These are phyloP conservation scores for Pseudoscleropodium purum DNA, from an alignment of 225 moss, liverwort and hornwort species.

Conservation along the genomic window DNA sequence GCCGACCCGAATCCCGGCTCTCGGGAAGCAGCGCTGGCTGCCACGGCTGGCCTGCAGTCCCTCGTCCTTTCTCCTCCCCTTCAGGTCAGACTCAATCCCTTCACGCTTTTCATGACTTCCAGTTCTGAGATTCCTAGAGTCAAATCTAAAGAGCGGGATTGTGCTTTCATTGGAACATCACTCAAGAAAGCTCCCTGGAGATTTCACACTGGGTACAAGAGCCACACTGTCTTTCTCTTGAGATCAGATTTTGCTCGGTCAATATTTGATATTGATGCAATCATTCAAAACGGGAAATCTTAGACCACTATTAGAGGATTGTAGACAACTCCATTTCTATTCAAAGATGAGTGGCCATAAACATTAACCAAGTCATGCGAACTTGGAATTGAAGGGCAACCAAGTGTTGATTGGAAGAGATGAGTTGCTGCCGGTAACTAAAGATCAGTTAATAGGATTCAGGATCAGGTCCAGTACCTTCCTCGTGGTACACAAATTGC, in stretches of 20 bases:
- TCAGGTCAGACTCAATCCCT: conserved; percentile 21
- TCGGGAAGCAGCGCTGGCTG: conserved; percentile 47
- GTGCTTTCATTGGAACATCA: not conserved
- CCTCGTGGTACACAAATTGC: not conserved
- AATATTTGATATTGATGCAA: not conserved
- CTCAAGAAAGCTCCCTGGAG: not conserved
- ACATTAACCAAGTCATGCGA: not conserved
- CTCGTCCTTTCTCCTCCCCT: conserved; percentile 11
- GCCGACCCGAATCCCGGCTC: conserved; percentile 61
- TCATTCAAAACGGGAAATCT: not conserved
- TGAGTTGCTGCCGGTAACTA: not conserved
- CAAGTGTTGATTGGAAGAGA: not conserved
- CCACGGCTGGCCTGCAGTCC: conserved; percentile 23
- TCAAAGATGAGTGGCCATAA: not conserved
- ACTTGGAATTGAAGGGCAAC: not conserved
- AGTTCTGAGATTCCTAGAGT: not conserved
- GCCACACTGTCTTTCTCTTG: not conserved
- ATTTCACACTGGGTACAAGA: no score
- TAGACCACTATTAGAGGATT: not conserved
- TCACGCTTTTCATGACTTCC: not conserved
- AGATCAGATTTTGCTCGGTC: not conserved
- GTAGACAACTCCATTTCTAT: not conserved
- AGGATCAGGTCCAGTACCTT: not conserved
- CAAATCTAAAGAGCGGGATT: not conserved
- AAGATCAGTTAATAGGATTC: no score